Percentiles rank a stretch among this genome's conserved stretches.
phyloP scores from a whole-genome alignment of 768 basidiomycete species.

The Auriscalpium microsporum region DNA sequence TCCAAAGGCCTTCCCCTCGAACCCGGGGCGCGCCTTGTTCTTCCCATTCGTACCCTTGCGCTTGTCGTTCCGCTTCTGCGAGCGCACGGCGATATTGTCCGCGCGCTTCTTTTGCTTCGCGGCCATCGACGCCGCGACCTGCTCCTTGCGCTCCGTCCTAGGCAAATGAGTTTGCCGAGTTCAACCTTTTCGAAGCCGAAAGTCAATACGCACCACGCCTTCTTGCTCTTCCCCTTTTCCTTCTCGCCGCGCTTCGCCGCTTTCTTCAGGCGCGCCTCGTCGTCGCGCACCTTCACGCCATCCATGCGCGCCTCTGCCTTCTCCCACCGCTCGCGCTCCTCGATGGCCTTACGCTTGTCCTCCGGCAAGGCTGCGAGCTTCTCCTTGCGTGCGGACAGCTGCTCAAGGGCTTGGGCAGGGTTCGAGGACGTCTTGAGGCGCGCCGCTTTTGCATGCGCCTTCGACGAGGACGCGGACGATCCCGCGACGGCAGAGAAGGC shows the following conservation, averaged over 20 bases:
- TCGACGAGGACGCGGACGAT: constrained; percentile 25
- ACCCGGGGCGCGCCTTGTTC: constrained; percentile 66
- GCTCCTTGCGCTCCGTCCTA: constrained; percentile 85
- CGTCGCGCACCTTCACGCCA: constrained; percentile 87
- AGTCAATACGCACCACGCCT: constrained; percentile 61
- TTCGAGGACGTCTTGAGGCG: constrained; percentile 68
- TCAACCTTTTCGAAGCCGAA: background rate
- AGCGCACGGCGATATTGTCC: constrained; percentile 84
- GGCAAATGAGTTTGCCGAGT: background rate
- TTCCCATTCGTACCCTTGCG: constrained; percentile 46
- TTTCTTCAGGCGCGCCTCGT: constrained; percentile 80
- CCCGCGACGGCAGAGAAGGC: constrained; percentile 60
- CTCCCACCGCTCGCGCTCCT: constrained; percentile 82
- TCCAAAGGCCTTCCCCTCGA: constrained; percentile 78
- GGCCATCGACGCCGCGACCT: constrained; percentile 63
- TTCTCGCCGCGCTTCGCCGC: constrained; percentile 91
- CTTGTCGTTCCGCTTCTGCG: constrained; percentile 63
- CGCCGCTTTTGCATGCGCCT: constrained; percentile 33
- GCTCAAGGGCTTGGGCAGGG: constrained; percentile 77
- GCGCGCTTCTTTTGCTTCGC: constrained; percentile 84
- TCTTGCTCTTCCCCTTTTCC: constrained; percentile 76
- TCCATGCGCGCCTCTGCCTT: constrained; percentile 84
- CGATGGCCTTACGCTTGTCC: constrained; percentile 71
- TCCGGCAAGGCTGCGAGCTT: constrained; percentile 71
- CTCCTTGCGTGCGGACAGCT: constrained; percentile 69